A percentile compares a stretch with the other conserved stretches of the same genome.
phyloP scores from a whole-genome alignment of 75 land plant genomes.

The Sequoia sempervirens region DNA sequence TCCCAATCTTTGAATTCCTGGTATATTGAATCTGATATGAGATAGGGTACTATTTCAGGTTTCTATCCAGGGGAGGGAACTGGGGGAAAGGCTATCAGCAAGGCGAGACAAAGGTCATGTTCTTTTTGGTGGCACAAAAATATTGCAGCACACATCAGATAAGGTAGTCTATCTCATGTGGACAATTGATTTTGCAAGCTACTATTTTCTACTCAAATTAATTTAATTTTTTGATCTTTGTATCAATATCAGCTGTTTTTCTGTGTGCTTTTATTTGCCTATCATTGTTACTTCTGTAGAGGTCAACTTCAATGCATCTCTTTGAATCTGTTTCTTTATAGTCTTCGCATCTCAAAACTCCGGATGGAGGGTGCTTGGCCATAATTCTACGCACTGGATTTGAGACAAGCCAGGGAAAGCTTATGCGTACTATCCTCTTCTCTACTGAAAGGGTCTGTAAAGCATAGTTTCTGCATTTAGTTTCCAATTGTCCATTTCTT shows the following conservation, averaged over 20 bases:
- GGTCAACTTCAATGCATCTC: not conserved
- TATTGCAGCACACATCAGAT: conserved; percentile 93
- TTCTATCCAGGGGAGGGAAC: conserved; percentile 58
- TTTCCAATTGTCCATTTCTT: not conserved
- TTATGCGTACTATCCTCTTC: conserved; percentile 96
- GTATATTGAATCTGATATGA: not conserved
- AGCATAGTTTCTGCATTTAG: not conserved
- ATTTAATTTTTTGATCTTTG: not conserved
- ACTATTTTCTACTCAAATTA: not conserved
- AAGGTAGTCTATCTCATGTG: conserved; percentile 44
- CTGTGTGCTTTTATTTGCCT: not conserved
- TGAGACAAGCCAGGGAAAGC: conserved; percentile 97
- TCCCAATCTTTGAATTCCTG: not conserved
- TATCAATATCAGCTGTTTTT: not conserved
- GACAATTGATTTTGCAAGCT: not conserved
- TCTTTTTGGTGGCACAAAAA: conserved; percentile 97
- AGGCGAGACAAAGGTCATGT: conserved; percentile 86
- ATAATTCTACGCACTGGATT: conserved; percentile 93
- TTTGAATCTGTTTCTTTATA: conserved; percentile 10
- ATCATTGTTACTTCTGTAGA: not conserved
- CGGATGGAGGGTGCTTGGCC: conserved; percentile 97
- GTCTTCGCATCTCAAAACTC: conserved; percentile 64
- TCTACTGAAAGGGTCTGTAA: conserved; percentile 91
- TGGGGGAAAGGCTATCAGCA: conserved; percentile 72
- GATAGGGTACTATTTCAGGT: conserved; percentile 36